A percentile compares a stretch with the other conserved stretches of the same genome.
Conservation (phyloP, 2,329 filamentous ascomycete genomes). For the Fusarium pininemorale region DNA sequence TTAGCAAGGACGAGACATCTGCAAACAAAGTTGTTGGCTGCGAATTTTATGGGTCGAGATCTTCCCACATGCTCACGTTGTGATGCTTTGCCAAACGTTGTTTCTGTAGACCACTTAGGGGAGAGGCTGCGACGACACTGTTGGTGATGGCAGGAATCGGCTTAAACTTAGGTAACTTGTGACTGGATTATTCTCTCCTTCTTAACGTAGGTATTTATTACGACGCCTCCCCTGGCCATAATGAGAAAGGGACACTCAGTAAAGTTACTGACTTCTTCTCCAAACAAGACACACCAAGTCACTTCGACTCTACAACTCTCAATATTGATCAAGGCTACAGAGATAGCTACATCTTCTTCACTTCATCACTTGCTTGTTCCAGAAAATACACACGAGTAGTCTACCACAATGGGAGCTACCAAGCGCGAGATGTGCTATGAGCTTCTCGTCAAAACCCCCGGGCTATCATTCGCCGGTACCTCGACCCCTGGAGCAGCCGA, state of each 20-base stretch:
- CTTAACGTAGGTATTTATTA: too few species aligned
- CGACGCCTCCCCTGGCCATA: background rate
- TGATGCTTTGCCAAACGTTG: background rate
- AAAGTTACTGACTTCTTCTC: background rate
- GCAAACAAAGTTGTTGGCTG: background rate
- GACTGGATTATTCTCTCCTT: background rate
- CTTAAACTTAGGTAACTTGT: background rate
- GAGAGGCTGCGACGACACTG: background rate
- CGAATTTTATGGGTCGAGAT: background rate
- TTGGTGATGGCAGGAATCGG: background rate
- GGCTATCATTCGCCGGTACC: background rate
- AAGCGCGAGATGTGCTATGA: too few species aligned
- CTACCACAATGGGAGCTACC: background rate
- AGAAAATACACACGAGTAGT: background rate
- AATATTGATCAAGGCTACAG: background rate
- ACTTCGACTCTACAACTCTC: background rate
- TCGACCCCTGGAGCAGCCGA: too few species aligned
- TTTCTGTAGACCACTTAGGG: background rate
- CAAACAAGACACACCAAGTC: background rate
- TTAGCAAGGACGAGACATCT: background rate
- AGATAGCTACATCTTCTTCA: background rate
- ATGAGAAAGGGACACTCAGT: too few species aligned
- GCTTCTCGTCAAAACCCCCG: background rate
- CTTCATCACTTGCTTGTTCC: background rate
- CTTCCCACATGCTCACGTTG: background rate